phyloP scores from a whole-genome alignment of 2,329 filamentous ascomycete genomes.

The Fusarium vanettenii region DNA sequence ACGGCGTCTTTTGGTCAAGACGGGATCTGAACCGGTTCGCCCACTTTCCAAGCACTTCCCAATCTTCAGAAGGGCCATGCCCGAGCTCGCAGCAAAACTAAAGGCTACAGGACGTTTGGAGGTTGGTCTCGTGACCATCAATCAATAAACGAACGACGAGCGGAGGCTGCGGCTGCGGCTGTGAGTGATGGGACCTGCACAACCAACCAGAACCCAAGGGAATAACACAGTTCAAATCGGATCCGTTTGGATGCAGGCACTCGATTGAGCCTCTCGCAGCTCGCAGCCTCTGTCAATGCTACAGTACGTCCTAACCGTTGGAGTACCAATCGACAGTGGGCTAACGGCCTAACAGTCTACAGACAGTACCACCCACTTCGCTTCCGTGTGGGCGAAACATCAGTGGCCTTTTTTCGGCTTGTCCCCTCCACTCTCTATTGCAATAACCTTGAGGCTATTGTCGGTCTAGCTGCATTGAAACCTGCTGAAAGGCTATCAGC shows the following conservation, averaged over 20 bases:
- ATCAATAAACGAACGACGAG: not conserved
- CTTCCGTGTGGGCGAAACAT: not conserved
- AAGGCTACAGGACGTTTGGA: not conserved
- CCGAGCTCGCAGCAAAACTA: not conserved
- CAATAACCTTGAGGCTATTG: not conserved
- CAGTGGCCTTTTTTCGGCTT: not conserved
- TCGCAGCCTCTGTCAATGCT: not conserved
- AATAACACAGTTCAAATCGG: not conserved
- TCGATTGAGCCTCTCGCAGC: not conserved
- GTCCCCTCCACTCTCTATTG: not conserved
- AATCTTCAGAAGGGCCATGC: not conserved
- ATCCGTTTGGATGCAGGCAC: not conserved
- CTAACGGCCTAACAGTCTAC: not conserved
- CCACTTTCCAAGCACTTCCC: not conserved
- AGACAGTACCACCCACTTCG: not conserved
- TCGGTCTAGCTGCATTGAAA: not conserved
- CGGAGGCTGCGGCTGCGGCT: not conserved
- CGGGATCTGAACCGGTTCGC: not conserved
- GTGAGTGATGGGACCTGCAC: not conserved
- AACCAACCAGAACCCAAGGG: not conserved
- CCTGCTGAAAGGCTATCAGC: not conserved
- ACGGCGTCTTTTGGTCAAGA: not conserved
- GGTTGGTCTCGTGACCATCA: conserved; percentile 17
- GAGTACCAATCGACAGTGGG: not conserved
- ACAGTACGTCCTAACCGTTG: not conserved